Evolutionary conservation across 2,329 filamentous ascomycete genomes (phyloP), one percentile per base, ranked within the genome.

Genomic region (Epichloe elymi): DNA sequence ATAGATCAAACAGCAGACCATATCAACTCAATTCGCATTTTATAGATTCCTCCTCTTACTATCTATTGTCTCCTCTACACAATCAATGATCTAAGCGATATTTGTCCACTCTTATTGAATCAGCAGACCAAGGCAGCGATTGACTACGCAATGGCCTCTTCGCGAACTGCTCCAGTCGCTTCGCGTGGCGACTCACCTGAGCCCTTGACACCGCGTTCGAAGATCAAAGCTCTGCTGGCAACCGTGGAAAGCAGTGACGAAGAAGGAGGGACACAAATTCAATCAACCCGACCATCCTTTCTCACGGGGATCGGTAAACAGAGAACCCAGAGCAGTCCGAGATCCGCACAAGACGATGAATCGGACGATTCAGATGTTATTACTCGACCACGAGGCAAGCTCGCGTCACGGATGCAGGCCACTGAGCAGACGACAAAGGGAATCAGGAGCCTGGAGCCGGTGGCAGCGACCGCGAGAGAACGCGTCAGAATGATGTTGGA

Each of bases 381-480:
- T 5, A 52, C 74, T 3, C 70, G 71, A 43, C 84, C 84, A 0
- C 74, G 76, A 50, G 83, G 83, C 23, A 76, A 78, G 49, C 71
- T 87, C 57, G 83, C 83, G 12, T 74, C 83, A 15, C 74, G 79
- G 48, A 80, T 88, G 74, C 74, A 77, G 54, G 74, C 63, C 41
- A 57, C 54, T 35, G 51, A 50, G 26, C 20, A 26, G 37, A 47
- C 46, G n/a, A 48, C 23, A 23, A 59, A 7, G 7, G 39, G 58
- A 1, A 55, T 59, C 26, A 37, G 15, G 15, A 48, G 46, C 37
- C 30, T 46, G 7, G 14, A 23, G 20, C 14, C 20, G 14, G 52
- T 55, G 11, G 56, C 61, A 2, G 64, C 64, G 42, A 67, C 63
- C 45, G 66, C 68, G 4, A 63, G 67, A 48, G 69, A 73, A 53